Percentiles rank a stretch among this genome's conserved stretches.
Conservation (phyloP, 23 red algal genomes). For the Cyanidium caldarium region DNA sequence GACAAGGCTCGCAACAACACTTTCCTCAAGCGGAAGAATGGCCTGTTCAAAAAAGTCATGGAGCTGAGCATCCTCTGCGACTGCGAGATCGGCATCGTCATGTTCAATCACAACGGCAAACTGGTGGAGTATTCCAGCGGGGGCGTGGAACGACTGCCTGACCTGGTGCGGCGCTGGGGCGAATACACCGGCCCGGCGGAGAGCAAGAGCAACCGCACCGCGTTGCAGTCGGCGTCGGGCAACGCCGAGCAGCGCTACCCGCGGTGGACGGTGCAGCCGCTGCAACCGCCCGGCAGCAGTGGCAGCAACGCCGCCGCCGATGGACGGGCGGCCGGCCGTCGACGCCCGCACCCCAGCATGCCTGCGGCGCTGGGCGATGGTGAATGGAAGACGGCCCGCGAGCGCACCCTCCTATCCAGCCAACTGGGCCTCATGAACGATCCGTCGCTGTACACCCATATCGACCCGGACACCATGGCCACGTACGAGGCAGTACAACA, state of each 20-base stretch:
- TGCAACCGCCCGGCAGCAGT: neutral
- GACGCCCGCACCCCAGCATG: no score
- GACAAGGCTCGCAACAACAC: conserved; percentile 15
- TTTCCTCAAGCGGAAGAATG: conserved; percentile 74
- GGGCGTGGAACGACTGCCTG: neutral
- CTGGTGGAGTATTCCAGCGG: conserved; percentile 58
- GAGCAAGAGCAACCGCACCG: neutral
- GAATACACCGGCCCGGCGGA: neutral
- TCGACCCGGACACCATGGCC: no score
- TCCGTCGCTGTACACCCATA: no score
- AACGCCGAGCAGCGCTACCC: neutral
- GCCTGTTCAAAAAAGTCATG: conserved; percentile 67
- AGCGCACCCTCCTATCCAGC: no score
- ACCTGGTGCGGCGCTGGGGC: neutral
- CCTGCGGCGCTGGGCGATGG: no score
- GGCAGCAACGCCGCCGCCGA: no score
- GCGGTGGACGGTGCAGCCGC: neutral
- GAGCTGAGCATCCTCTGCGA: conserved; percentile 78
- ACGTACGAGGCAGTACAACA: no score
- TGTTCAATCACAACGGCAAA: conserved; percentile 72
- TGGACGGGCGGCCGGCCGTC: no score
- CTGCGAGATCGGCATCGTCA: conserved; percentile 67
- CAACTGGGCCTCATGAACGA: no score
- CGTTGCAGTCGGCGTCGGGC: neutral
- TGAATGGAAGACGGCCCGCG: no score